phyloP scores from a whole-genome alignment of 2,329 filamentous ascomycete species.

The Apiospora malaysiana region DNA sequence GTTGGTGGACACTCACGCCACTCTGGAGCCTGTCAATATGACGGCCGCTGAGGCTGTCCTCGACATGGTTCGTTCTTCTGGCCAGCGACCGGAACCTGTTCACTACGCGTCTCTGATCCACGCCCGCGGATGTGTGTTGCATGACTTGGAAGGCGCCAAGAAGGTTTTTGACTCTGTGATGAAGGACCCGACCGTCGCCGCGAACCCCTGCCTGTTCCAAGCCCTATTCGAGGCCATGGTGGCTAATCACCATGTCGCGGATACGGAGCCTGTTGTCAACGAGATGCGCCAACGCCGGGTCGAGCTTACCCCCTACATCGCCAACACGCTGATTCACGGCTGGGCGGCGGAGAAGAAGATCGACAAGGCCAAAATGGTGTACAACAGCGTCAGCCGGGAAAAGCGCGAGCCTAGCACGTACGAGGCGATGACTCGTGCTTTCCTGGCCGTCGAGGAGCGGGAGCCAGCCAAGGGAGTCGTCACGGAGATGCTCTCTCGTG shows the following conservation, averaged over 20 bases:
- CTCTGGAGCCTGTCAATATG: conserved; percentile 91
- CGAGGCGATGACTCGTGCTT: conserved; percentile 96
- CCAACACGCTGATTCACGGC: conserved; percentile 96
- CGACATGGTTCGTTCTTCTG: conserved; percentile 74
- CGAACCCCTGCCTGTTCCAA: conserved; percentile 90
- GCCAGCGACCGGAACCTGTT: conserved; percentile 83
- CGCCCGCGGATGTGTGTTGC: conserved; percentile 90
- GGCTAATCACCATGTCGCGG: conserved; percentile 83
- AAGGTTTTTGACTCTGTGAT: conserved; percentile 83
- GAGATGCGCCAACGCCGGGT: conserved; percentile 78
- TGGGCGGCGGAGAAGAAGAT: conserved; percentile 90
- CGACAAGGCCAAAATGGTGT: conserved; percentile 77
- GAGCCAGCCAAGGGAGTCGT: conserved; percentile 79
- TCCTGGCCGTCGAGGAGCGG: conserved; percentile 82
- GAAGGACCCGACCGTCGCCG: conserved; percentile 67
- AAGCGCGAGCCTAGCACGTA: conserved; percentile 97
- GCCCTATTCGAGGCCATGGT: conserved; percentile 97
- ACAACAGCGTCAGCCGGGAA: conserved; percentile 75
- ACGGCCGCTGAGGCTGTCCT: conserved; percentile 83
- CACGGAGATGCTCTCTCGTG: conserved; percentile 86
- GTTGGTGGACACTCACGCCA: conserved; percentile 92
- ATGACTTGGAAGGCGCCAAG: conserved; percentile 85
- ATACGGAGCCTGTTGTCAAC: conserved; percentile 74
- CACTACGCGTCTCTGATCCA: conserved; percentile 97
- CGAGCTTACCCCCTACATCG: conserved; percentile 94